Base-by-base conservation (phyloP, 768 basidiomycete species). In the Steccherinum ochraceum region DNA sequence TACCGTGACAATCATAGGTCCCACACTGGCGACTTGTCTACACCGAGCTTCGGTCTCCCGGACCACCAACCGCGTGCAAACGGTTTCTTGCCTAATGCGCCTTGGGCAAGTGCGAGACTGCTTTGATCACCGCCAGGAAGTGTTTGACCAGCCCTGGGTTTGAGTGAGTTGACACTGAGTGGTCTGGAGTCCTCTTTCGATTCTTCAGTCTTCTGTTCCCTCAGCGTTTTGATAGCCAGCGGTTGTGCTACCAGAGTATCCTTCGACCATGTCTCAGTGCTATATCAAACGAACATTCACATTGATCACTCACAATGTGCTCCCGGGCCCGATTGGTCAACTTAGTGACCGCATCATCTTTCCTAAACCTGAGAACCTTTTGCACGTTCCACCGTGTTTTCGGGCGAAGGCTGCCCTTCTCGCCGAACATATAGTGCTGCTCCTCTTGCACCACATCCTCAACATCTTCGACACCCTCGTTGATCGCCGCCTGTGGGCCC, bases 321-420 rank as follows among this genome's bases (percentile, higher is more conserved):
- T 76, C 72, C 24, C 72, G 70, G 4, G 81, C 84, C 61, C 83
- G 86, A 54, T 69, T 62, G 49, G 73, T 72, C 21, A 92, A 61
- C 20, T 77, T 70, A 10, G 60, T 51, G 7, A 76, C 58, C 21
- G 80, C 81, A 51, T 69, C 69, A 24, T 61, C 56, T 16, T 72
- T 67, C 48, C 84, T 73, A 63, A 76, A 92, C 48, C 71, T 80
- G 19, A 92, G 67, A 3, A 84, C 73, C 65, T 90, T 90, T 58
- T 84, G 79, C 35, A 92, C 67, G 64, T 89, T 90, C 76, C 80
- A 82, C 51, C 84, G 73, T 20, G 89, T 92, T 63, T 74, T 74
- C 40, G 79, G 71, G 40, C 89, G 74, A 49, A 92, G 57, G 41
- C 75, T 57, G 4, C 73, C 69, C 12, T 67, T 66, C 44, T 66